Base-by-base conservation (phyloP, 176 grass and related monocot species). In the Eleusine coracana region DNA sequence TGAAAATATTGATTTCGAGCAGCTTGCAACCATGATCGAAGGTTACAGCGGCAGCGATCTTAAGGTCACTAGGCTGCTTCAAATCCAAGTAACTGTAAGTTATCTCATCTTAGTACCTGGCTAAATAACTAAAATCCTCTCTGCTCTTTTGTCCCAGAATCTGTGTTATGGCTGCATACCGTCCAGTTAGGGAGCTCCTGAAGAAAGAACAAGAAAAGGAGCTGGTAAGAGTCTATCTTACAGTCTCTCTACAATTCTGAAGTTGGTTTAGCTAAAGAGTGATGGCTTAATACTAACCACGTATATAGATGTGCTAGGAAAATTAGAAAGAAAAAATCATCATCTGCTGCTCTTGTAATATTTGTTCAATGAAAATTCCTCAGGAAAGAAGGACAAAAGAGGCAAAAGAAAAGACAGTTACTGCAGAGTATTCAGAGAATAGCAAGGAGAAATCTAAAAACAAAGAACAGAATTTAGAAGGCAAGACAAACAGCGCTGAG, bases 11-110 rank as follows among this genome's bases (percentile, higher is more conserved):
- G 91, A 96, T 75, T 92, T 71, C 68, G 96, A 99, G 83, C 91
- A 99, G 86, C 89, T 99, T 69, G 97, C 97, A 27, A 82, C 78
- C 0, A 90, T 96, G 81, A 94, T 93, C 0, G 93, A 96, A 81
- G 93, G 97, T 52, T 99, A 93, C 84, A 96, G 91, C 28, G 97
- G 97, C 37, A 99, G 97, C 25, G 97, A 99, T 74, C 97, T 99
- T 38, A 99, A 99, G 97, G 97, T 99, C 31, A 68, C 78, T 90
- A 54, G 14, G 8, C 18, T 88, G 10, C 25, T 73, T 55, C 16
- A 18, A 54, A 75, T 6, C 34, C 1, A 2, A 14, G 1, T 75
- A 2, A 3, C 10, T 85, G 20, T 37, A 64, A 23, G 7, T 58
- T 5, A 7, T 8, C 13, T 21, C 7, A 52, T 74, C 3, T 71